These are phyloP conservation scores for Raddia guianensis DNA, from an alignment of 176 grass and related monocot species.

Conservation along the genomic window DNA sequence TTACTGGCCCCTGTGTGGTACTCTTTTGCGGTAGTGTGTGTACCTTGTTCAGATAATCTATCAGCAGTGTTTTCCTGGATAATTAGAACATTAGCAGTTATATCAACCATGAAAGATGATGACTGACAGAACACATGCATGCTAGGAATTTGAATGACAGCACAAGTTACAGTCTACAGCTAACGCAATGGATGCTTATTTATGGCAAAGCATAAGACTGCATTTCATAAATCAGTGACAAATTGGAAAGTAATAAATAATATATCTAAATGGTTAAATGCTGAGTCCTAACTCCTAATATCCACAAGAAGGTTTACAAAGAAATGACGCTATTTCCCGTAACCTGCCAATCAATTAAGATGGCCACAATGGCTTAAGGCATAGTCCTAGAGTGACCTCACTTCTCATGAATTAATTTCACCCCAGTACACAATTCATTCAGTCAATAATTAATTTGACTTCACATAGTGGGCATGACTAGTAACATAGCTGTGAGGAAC, in stretches of 20 bases:
- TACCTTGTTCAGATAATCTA: slow-evolving; percentile 41
- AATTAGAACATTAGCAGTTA: slow-evolving; percentile 32
- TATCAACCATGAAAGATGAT: neutral
- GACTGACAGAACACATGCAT: neutral
- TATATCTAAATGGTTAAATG: neutral
- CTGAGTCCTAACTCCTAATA: neutral
- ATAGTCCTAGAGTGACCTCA: neutral
- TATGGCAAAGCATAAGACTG: neutral
- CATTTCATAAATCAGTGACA: neutral
- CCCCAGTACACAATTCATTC: neutral
- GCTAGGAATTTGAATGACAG: neutral
- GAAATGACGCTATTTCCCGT: neutral
- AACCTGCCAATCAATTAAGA: slow-evolving; percentile 12
- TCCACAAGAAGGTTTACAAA: slow-evolving; percentile 8
- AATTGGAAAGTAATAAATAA: neutral
- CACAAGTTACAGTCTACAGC: slow-evolving; percentile 7
- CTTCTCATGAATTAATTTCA: no score
- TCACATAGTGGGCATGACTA: neutral
- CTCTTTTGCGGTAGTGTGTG: slow-evolving; percentile 14
- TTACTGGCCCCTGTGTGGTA: slow-evolving; percentile 12
- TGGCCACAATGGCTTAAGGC: neutral
- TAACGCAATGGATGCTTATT: neutral
- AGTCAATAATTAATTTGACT: neutral
- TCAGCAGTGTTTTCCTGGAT: slow-evolving; percentile 50
- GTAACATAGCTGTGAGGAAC: neutral